A percentile compares a stretch with the other conserved stretches of the same genome.
Evolutionary conservation across 148 eudicot species (phyloP).

Genomic region (Silene latifolia): DNA sequence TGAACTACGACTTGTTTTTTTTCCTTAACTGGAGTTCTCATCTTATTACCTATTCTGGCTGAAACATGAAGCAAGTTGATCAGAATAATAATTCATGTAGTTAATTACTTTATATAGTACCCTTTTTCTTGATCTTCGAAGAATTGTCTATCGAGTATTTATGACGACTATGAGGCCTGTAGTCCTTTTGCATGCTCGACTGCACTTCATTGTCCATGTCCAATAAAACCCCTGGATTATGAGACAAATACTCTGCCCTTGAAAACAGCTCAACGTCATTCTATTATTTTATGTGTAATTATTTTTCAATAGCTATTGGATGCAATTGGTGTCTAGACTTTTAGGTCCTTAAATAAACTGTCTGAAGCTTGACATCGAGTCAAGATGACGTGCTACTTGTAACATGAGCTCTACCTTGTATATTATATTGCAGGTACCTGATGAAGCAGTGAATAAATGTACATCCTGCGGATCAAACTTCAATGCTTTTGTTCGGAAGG

Average conservation of each 20-base stretch:
- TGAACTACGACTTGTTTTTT: background rate
- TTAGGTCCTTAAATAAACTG: background rate
- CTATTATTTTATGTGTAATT: background rate
- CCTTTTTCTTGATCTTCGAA: background rate
- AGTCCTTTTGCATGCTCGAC: background rate
- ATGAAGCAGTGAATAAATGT: conserved; percentile 81
- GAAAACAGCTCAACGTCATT: background rate
- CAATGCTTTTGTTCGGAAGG: conserved; percentile 78
- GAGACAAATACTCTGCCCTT: background rate
- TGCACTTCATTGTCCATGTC: background rate
- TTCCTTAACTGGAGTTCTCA: background rate
- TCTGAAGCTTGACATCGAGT: background rate
- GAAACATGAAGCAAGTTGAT: background rate
- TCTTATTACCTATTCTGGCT: background rate
- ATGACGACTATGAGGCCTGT: conserved; percentile 1
- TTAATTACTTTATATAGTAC: too few species aligned
- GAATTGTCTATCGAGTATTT: background rate
- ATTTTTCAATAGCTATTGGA: background rate
- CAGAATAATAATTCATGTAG: too few species aligned
- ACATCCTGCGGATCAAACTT: conserved; percentile 62
- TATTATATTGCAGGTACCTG: conserved; percentile 77
- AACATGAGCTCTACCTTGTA: conserved; percentile 13
- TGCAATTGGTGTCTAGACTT: background rate
- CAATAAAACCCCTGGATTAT: too few species aligned
- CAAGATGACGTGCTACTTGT: background rate